Base-by-base conservation (phyloP, 2,329 filamentous ascomycete genomes). In the Phyllosticta paracitricarpa region DNA sequence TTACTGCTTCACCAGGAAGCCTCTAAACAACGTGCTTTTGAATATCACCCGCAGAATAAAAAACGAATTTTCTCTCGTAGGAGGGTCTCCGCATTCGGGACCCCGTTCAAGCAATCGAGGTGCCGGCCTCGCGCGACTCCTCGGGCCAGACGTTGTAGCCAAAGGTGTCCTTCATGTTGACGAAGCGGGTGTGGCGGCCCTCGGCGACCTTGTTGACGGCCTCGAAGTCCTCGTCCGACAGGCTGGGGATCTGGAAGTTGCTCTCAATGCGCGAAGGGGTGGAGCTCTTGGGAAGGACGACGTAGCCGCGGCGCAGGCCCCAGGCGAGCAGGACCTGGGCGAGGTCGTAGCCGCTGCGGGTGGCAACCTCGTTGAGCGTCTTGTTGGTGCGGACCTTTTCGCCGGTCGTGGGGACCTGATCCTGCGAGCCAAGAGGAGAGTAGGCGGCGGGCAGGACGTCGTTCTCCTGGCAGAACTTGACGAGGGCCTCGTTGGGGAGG, bases 251-350 rank as follows among this genome's bases (percentile, higher is more conserved):
- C 69, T 84, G 77, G 68, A 85, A 82, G 76, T 91, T 90, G 76
- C 83, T 87, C 62, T 71, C 68, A 54, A 76, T 76, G 26, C 74
- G 68, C 65, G 68, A 69, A 7, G 73, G 71, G 12, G 73, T 75
- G 12, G 74, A 75, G 66, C 73, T 76, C 70, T 76, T 76, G 19
- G 74, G 74, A 59, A 76, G 66, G 3, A 76, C 70, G 12, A 68
- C 71, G 60, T 71, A 75, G n/a, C 73, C 87, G 75, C 89, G 90
- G 76, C 94, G 87, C 73, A 96, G 73, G 65, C 88, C 89, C 83
- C 91, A 96, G 61, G 91, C 82, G 57, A 96, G 76, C 70, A 96
- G 73, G n/a, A 96, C 78, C 78, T 96, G 91, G 1, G 89, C 88
- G 63, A 89, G 85, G 9, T 85, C 84, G 77, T 89, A 89, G 64